phyloP scores from a whole-genome alignment of 441 rosid species.

The Erodium trifolium region DNA sequence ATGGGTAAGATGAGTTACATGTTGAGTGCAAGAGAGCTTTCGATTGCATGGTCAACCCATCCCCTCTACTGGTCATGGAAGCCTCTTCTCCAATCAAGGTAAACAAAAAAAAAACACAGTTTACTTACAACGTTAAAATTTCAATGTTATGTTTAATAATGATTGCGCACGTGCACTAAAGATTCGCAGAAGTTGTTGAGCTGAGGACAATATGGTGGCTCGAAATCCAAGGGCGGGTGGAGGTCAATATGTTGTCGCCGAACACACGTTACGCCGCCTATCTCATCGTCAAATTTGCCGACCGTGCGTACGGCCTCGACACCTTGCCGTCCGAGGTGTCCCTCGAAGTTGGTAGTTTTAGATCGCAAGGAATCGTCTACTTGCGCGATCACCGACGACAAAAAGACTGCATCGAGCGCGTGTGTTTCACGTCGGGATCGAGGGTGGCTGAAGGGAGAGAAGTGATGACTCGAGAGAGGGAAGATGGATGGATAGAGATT shows the following conservation, averaged over 20 bases:
- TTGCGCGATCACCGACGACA: constrained; percentile 13
- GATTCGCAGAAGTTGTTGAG: constrained; percentile 39
- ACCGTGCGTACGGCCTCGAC: constrained; percentile 38
- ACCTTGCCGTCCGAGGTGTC: constrained; percentile 30
- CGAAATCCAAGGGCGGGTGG: constrained; percentile 33
- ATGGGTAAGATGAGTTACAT: constrained; percentile 31
- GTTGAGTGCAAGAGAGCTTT: constrained; percentile 47
- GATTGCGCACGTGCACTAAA: constrained; percentile 9
- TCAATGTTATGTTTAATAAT: not conserved
- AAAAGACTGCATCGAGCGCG: not conserved
- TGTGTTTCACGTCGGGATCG: not conserved
- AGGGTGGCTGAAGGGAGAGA: constrained; percentile 12
- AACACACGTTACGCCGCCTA: constrained; percentile 28
- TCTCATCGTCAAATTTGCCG: constrained; percentile 30
- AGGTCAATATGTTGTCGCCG: constrained; percentile 27
- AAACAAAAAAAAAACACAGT: not conserved
- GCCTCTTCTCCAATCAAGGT: constrained; percentile 34
- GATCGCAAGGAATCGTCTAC: constrained; percentile 18
- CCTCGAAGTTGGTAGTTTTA: constrained; percentile 21
- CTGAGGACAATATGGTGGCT: constrained; percentile 46
- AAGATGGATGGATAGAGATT: constrained; percentile 50
- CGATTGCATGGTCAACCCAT: constrained; percentile 34
- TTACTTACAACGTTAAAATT: too few species aligned
- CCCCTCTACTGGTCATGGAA: constrained; percentile 48
- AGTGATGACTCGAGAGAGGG: constrained; percentile 13